phyloP scores from a whole-genome alignment of 495 filamentous ascomycete genomes.

The Penicillium soppii region DNA sequence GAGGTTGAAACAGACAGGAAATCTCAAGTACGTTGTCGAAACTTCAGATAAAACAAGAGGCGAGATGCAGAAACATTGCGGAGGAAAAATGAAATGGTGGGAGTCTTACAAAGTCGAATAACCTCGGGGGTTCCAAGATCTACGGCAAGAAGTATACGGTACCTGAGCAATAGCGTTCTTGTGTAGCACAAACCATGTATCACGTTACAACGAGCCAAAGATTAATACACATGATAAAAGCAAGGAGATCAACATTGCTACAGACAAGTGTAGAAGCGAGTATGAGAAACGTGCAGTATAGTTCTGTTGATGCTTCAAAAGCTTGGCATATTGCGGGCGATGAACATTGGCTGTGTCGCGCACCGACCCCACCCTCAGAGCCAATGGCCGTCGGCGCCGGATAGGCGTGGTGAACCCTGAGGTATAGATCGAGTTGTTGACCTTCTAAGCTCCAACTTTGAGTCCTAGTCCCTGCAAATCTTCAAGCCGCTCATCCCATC shows the following conservation, averaged over 20 bases:
- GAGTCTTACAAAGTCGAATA: not conserved
- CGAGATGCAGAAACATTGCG: not conserved
- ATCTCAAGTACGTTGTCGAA: too few relatives aligned
- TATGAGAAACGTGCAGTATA: not conserved
- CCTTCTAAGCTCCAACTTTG: not conserved
- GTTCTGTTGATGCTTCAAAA: constrained; percentile 4
- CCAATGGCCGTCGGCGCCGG: not conserved
- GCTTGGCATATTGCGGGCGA: constrained; percentile 11
- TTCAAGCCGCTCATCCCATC: constrained; percentile 52
- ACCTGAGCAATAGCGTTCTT: too few relatives aligned
- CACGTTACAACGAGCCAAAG: too few relatives aligned
- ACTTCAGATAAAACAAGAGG: not conserved
- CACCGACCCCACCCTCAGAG: not conserved
- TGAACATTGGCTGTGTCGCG: constrained; percentile 5
- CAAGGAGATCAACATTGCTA: not conserved
- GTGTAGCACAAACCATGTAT: too few relatives aligned
- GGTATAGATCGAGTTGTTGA: not conserved
- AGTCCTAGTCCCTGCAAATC: constrained; percentile 49
- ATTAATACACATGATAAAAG: not conserved
- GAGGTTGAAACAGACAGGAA: not conserved
- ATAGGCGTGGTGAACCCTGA: constrained; percentile 8
- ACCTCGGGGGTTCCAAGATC: not conserved
- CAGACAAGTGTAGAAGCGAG: not conserved
- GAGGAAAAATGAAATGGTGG: not conserved
- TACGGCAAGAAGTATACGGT: not conserved